Evolutionary conservation across 805 yeast species (phyloP), one percentile per base, ranked within the genome.

Genomic region (Metschnikowia dekortorum): DNA sequence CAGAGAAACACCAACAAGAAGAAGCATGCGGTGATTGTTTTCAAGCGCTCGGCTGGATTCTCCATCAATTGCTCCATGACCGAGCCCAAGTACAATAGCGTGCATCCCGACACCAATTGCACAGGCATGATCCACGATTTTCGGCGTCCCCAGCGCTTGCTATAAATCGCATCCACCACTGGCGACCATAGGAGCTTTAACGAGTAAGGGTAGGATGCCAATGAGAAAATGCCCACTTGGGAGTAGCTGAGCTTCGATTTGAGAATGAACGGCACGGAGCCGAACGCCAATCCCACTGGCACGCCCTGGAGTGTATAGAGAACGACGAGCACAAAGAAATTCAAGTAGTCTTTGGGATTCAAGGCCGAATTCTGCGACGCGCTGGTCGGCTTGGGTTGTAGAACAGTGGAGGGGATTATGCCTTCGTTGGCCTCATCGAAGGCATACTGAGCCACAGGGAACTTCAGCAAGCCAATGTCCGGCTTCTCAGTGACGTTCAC

Each of bases 121-220:
- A 92, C 84, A 0, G 99, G 99, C 10, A 94, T 80, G 60, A 94
- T 91, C 99, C 99, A 94, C 9, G 92, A 82, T 61, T 89, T 78
- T 59, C 99, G 74, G 49, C 97, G 79, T 4, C 99, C 99, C 33
- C 87, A 58, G 42, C 67, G 72, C 28, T 74, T 73, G 52, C 75
- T 76, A 63, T 85, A 94, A 16, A 89, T 65, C 1, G 97, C 91
- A 65, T 94, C 99, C 8, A 94, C 97, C 14, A 94, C 79, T 0
- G 99, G 99, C 11, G 96, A 87, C 98, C 99, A 94, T 42, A 92
- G 68, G 50, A 94, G 77, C 66, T 94, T 94, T 56, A 94, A 71
- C 8, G 96, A 87, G 69, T 94, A 94, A 1, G 99, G 99, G 62
- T 94, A 94, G 3, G 97, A 83, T 0, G 98, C 97, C 55, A 94